Evolutionary conservation across 768 basidiomycete species (phyloP).

Genomic region (Leccinum truebloodii): DNA sequence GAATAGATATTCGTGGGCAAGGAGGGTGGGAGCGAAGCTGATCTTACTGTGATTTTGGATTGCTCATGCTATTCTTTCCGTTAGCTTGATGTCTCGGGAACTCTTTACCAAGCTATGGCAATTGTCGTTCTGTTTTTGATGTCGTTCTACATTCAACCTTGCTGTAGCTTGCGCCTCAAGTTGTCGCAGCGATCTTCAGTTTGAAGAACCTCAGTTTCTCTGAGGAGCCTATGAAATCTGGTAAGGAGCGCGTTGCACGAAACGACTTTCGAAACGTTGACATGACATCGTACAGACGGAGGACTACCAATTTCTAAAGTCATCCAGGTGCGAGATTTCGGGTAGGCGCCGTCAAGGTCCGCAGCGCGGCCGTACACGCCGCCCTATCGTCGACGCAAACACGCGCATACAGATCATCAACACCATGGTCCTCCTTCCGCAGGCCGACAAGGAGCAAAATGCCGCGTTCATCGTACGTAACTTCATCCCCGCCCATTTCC

Average conservation of each 20-base stretch:
- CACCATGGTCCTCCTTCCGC: conserved; percentile 72
- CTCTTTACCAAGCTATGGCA: conserved; percentile 20
- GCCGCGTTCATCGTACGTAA: conserved; percentile 71
- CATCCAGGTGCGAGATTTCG: conserved; percentile 18
- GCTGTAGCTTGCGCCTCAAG: conserved; percentile 43
- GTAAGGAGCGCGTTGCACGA: conserved; percentile 7
- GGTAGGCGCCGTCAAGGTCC: too few relatives aligned
- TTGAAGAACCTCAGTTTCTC: conserved; percentile 38
- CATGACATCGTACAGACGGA: conserved; percentile 4
- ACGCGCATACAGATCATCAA: conserved; percentile 84
- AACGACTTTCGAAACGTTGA: neutral
- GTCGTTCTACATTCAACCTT: conserved; percentile 17
- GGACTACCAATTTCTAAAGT: conserved; percentile 20
- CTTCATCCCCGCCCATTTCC: neutral
- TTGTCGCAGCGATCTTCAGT: conserved; percentile 47
- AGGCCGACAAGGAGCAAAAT: conserved; percentile 39
- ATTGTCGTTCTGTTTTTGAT: neutral
- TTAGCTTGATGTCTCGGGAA: conserved; percentile 36
- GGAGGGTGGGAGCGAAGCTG: conserved; percentile 19
- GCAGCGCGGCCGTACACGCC: too few relatives aligned
- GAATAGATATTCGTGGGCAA: conserved; percentile 13
- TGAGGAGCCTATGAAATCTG: conserved; percentile 6
- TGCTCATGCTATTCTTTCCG: conserved; percentile 3
- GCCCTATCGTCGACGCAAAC: conserved; percentile 41
- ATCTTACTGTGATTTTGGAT: neutral